Percentiles rank a stretch among this genome's conserved stretches.
Evolutionary conservation across 2,329 filamentous ascomycete species (phyloP).

Genomic region (Massarina eburnea): DNA sequence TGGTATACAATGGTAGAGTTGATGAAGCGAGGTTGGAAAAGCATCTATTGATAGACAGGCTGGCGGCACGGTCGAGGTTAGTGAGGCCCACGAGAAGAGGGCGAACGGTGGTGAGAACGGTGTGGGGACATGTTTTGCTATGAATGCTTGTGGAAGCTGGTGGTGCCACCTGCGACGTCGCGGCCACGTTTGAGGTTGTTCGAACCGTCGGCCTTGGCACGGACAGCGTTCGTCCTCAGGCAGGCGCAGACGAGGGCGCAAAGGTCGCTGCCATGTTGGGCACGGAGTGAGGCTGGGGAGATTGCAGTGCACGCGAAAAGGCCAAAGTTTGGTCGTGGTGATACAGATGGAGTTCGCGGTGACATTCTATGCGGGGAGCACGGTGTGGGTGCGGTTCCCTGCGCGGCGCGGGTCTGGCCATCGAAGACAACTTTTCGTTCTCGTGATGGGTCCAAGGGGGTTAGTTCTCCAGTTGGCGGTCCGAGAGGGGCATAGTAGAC

Average conservation of each 20-base stretch:
- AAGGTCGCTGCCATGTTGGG: neutral
- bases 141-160: slow-evolving; percentile 10
- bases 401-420: neutral
- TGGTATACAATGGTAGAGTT: no score
- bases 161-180: slow-evolving; percentile 9
- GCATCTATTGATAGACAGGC: neutral
- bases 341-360: no score
- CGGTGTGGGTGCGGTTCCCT: no score
- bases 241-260: slow-evolving; percentile 4
- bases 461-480: no score
- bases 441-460: slow-evolving; percentile 3
- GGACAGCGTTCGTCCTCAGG: slow-evolving; percentile 4
- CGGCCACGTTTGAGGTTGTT: slow-evolving; percentile 17
- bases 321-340: slow-evolving; percentile 1
- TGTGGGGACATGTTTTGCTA: slow-evolving; percentile 14
- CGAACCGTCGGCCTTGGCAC: slow-evolving; percentile 6
- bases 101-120: neutral
- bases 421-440: neutral
- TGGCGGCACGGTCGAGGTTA: neutral
- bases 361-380: no score
- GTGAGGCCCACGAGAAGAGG: neutral
- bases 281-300: slow-evolving; percentile 2
- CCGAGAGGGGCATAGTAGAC: no score
- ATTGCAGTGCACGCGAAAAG: slow-evolving; percentile 4
- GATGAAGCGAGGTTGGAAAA: no score